Base-by-base conservation (phyloP, 345 rosid genomes). In the Leavenworthia alabamica region DNA sequence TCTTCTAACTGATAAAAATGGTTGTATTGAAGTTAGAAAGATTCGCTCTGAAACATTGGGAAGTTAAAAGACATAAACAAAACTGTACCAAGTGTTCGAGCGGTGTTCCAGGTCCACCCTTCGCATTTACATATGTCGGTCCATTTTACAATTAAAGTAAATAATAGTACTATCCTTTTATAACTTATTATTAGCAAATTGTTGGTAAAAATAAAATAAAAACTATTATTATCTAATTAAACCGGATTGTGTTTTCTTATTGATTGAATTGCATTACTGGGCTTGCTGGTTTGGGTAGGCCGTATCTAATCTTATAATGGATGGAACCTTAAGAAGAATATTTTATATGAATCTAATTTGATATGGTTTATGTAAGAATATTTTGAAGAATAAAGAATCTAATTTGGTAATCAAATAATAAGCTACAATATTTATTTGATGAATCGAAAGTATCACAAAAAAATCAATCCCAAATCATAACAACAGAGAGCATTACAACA, bases 391-490 rank as follows among this genome's bases (percentile, higher is more conserved):
- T 20, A 20, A 20, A 20, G 22, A 20, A 20, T 20, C 22, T 1
- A 20, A 1, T 20, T 20, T 20, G 22, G 2, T 20, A 20, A 20
- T 20, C 22, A 20, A 20, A 20, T 20, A 20, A 20, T 20, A 20
- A 20, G 22, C 22, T 20, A 20, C n/a, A n/a, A n/a, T n/a, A n/a
- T n/a, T n/a, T 26, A 55, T 55, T 22, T 3, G 40, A 5, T 20
- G 50, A 71, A 47, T 15, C 48, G 54, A 47, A 54, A 16, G 43
- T 27, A 32, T 46, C 4, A 16, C 14, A 27, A 49, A 48, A 48
- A 43, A 42, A 39, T 62, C 61, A 80, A 66, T 85, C 91, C 97
- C 97, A 85, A 39, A 69, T 90, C 96, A 85, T 90, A 57, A 83
- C 96, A 52, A 88, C 76, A 15, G 91, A 80, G 15, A 83, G 87